phyloP scores from a whole-genome alignment of 441 rosid species.

The Populus trichocarpa region DNA sequence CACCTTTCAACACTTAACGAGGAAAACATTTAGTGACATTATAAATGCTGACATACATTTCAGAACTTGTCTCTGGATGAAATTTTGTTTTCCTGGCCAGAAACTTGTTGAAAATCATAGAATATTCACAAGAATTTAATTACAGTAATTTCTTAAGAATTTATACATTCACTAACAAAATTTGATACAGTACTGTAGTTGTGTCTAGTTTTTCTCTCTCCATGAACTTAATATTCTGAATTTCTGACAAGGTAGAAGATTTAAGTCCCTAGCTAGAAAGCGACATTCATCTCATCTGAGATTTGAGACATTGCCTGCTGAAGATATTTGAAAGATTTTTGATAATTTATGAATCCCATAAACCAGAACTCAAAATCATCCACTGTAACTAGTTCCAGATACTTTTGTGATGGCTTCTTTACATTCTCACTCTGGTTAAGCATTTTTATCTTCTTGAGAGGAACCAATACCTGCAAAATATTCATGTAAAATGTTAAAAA shows the following conservation, averaged over 20 bases:
- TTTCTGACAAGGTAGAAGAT: not conserved
- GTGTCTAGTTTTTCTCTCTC: not conserved
- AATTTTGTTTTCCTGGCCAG: not conserved
- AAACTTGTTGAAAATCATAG: no score
- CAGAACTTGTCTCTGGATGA: not conserved
- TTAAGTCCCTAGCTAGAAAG: not conserved
- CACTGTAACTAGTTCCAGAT: conserved; percentile 53
- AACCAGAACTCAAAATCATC: conserved; percentile 42
- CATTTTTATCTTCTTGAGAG: conserved; percentile 46
- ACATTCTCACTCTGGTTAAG: conserved; percentile 49
- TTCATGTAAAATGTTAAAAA: not conserved
- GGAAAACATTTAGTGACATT: no score
- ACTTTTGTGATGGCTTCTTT: conserved; percentile 67
- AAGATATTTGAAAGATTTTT: conserved; percentile 52
- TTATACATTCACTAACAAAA: not conserved
- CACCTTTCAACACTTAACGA: no score
- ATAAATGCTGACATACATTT: no score
- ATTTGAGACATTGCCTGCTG: conserved; percentile 37
- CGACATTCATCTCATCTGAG: not conserved
- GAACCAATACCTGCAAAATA: conserved; percentile 49
- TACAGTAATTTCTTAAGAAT: not conserved
- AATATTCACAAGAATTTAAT: not conserved
- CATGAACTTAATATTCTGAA: no score
- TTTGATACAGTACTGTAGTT: not conserved
- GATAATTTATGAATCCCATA: conserved; percentile 74